Base-by-base conservation (phyloP, 371 early-diverging fungal genomes). In the Mortierella sp. region DNA sequence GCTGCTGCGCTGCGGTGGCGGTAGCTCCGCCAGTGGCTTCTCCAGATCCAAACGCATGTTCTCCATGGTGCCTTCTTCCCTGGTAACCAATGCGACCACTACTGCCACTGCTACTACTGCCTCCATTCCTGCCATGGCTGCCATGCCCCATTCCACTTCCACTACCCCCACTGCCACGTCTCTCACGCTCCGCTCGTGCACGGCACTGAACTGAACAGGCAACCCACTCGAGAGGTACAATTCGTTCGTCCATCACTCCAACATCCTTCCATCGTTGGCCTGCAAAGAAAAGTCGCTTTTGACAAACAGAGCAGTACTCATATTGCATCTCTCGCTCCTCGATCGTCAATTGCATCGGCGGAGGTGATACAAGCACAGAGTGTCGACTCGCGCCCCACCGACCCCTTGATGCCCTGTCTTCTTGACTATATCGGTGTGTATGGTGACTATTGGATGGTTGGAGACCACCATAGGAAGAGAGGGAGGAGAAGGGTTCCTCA, bases 121-220 rank as follows among this genome's bases (percentile, higher is more conserved):
- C 25, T 29, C 18, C 21, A 19, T 19, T 53, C 19, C 43, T 57
- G 48, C 19, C 26, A 19, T 52, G 25, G 30, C 26, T 47, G 25
- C 25, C 19, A 56, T 25, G n/a, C 53, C 53, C n/a, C n/a, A n/a
- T n/a, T n/a, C n/a, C n/a, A n/a, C 25, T 57, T 14, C 29, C 60
- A 59, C 9, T 48, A 12, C 43, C n/a, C 23, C 46, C 46, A 21
- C 45, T 19, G 0, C 63, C 60, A 25, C 73, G 66, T 30, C 66
- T 73, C 6, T 62, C 72, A 1, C 37, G 47, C 19, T 72, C 72
- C 0, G 69, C 79, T 23, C 57, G 66, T 11, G 60, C 62, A 1
- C 79, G 65, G 47, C 79, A 79, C 29, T 72, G 73, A 0, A 79
- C 79, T 1, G 79, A 79, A 48, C 79, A 79, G 11, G 79, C 79